Evolutionary conservation across 2,329 filamentous ascomycete genomes (phyloP), one percentile per base, ranked within the genome.

Genomic region (Hortaea werneckii): DNA sequence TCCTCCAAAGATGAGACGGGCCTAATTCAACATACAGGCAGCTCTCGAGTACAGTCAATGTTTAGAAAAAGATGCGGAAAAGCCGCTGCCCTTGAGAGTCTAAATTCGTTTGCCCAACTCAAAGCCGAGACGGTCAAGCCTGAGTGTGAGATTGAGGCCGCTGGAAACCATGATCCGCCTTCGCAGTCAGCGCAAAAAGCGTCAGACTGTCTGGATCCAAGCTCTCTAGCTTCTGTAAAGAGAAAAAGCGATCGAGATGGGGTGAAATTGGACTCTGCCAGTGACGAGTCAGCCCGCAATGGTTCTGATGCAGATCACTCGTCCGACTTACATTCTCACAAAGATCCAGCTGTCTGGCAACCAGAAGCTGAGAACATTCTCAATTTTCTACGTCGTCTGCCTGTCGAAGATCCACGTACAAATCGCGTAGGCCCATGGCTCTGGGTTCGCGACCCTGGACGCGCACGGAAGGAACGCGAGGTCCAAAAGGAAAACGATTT

Each of bases 321-420:
- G 20, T 20, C 20, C 20, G 20, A 20, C 4, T 20, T 4, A 20
- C 20, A 20, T 20, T 20, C 20, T 20, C 20, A 20, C 20, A 20
- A 20, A 20, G 20, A 20, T 20, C 20, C 20, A 20, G 20, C 20
- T 20, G 20, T 20, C 20, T 20, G 20, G 20, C 20, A 86, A 57
- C 82, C 83, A 60, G 69, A 81, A 28, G 68, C 68, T 1, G 85
- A 89, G 59, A 75, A 75, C 0, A 66, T 84, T 1, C 64, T 76
- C 6, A 73, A 75, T 1, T 94, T 94, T 55, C 65, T 92, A 2
- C 49, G 66, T 6, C 79, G 86, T 6, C 69, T 89, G 0, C 82
- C 83, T 0, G 85, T 87, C 0, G 73, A 75, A 3, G 82, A 75
- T 1, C 85, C 80, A 1, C 63, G 69, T 2, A 61, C 66, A 3